Base-by-base conservation (phyloP, 768 basidiomycete species). In the Hygrocybe punicea region DNA sequence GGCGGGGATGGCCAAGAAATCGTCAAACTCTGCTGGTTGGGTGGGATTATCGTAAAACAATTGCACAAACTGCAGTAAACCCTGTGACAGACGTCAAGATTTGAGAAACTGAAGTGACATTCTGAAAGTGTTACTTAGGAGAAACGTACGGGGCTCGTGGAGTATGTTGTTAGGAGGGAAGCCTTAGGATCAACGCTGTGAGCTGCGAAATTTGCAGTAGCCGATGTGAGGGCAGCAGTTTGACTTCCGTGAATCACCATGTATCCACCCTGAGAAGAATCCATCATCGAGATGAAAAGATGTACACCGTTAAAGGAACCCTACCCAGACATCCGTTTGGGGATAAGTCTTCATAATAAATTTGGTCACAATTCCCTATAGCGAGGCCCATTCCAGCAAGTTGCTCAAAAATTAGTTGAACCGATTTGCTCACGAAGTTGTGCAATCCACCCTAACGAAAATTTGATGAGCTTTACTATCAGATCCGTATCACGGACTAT, bases 41-140 rank as follows among this genome's bases (percentile, higher is more conserved):
- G 65, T 72, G 13, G 84, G 84, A 1, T 60, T 80, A 61, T 87
- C 81, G 60, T 87, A 86, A 67, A 87, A 87, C 21, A 87, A 51
- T 13, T 21, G 24, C 19, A 48, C 46, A 48, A 3, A 82, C 29
- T 53, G 7, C 70, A 63, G 2, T 64, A 65, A 6, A 75, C 63
- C 2, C 64, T 45, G 8, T 66, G 55, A 67, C 64, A 49, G 58
- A 56, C 33, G 62, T 35, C 2, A 58, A 17, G 2, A 29, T 4
- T 29, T 53, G 24, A n/a, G 37, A 37, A 19, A 53, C 13, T 39
- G 3, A 56, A 17, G 16, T 14, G 10, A n/a, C 2, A 44, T 25
- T 8, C 2, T 14, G 19, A 9, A 44, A n/a, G n/a, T 47, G 29
- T 8, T 16, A 46, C 25, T 29, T 23, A 36, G n/a, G 14, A 37